Conservation (phyloP, 306 rosid species). For the Canavalia gladiata region DNA sequence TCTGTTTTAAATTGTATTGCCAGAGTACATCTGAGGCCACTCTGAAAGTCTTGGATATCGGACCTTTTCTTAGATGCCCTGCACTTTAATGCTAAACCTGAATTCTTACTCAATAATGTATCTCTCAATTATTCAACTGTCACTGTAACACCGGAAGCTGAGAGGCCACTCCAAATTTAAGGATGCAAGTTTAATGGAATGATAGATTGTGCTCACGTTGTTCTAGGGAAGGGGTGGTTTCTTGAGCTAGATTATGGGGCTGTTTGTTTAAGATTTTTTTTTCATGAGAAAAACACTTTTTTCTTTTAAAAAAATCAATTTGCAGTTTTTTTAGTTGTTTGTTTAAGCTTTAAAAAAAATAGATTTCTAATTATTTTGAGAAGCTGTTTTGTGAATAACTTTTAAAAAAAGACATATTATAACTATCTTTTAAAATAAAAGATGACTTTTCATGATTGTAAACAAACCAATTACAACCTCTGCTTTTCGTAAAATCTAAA, state of each 20-base stretch:
- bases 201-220: constrained; percentile 25
- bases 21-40: constrained; percentile 16
- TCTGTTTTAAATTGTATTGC: constrained; percentile 4
- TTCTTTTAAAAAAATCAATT: too few relatives aligned
- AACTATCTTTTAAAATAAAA: too few relatives aligned
- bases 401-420: too few relatives aligned
- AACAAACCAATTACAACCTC: too few relatives aligned
- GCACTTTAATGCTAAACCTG: constrained; percentile 22
- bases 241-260: not conserved
- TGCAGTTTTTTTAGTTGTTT: too few relatives aligned
- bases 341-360: too few relatives aligned
- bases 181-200: not conserved
- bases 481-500: too few relatives aligned
- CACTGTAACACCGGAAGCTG: constrained; percentile 14
- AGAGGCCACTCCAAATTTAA: constrained; percentile 2
- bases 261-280: too few relatives aligned
- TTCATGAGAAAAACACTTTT: too few relatives aligned
- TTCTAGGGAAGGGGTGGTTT: constrained; percentile 11
- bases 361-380: too few relatives aligned
- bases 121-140: not conserved
- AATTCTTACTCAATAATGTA: constrained; percentile 8
- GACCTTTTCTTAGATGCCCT: constrained; percentile 17
- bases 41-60: constrained; percentile 11
- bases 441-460: too few relatives aligned
- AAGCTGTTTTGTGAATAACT: too few relatives aligned